These are phyloP conservation scores for Backusella morwellensis DNA, from an alignment of 192 early-diverging fungal genomes.

Conservation along the genomic window DNA sequence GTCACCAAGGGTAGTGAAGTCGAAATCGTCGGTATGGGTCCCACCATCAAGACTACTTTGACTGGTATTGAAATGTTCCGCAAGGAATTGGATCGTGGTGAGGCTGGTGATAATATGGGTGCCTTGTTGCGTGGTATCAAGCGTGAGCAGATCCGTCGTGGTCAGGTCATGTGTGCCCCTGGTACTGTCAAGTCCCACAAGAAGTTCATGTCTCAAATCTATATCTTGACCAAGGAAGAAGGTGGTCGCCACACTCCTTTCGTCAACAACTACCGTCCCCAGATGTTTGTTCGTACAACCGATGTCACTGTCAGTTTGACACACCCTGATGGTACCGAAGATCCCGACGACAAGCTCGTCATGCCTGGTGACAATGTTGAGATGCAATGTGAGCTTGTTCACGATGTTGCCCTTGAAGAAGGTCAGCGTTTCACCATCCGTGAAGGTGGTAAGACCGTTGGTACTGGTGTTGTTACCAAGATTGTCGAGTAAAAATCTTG, in stretches of 20 bases:
- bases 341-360: conserved; percentile 93
- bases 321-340: conserved; percentile 72
- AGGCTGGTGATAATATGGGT: conserved; percentile 99
- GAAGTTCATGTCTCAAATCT: conserved; percentile 90
- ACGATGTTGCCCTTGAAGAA: conserved; percentile 86
- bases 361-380: conserved; percentile 97
- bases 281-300: conserved; percentile 93
- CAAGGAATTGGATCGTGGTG: conserved; percentile 96
- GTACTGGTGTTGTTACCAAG: conserved; percentile 73
- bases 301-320: conserved; percentile 90
- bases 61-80: conserved; percentile 99
- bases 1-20: conserved; percentile 93
- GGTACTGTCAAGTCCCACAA: conserved; percentile 94
- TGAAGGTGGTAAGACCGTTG: conserved; percentile 97
- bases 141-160: conserved; percentile 94
- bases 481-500: conserved; percentile 26
- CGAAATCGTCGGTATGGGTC: conserved; percentile 94
- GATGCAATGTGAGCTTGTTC: conserved; percentile 80
- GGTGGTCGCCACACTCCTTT: conserved; percentile 98
- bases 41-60: conserved; percentile 86
- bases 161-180: conserved; percentile 90
- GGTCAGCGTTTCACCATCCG: conserved; percentile 97
- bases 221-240: conserved; percentile 97
- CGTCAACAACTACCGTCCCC: conserved; percentile 95
- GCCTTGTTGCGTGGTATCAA: conserved; percentile 95